Conservation (phyloP, 2,329 filamentous ascomycete species). For the Fusarium fujikuroi region DNA sequence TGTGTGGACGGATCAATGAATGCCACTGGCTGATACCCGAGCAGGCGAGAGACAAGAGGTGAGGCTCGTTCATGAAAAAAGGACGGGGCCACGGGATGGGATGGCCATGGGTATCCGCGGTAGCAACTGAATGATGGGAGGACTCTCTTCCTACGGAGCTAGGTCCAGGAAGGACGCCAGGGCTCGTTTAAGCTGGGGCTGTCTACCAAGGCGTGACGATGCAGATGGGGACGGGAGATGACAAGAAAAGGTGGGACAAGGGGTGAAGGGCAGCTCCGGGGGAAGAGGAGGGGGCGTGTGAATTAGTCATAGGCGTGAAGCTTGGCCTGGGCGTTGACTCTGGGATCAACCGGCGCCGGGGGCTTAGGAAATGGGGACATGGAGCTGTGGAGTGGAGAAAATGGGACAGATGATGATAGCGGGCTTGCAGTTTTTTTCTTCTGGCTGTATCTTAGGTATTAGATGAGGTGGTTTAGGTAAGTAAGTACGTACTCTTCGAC, state of each 20-base stretch:
- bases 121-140: slow-evolving; percentile 17
- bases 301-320: background rate
- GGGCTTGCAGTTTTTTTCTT: slow-evolving; percentile 23
- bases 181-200: slow-evolving; percentile 17
- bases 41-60: slow-evolving; percentile 12
- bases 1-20: slow-evolving; percentile 24
- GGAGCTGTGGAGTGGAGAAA: slow-evolving; percentile 34
- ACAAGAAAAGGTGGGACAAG: slow-evolving; percentile 38
- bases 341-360: slow-evolving; percentile 14
- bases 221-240: slow-evolving; percentile 38
- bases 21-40: slow-evolving; percentile 22
- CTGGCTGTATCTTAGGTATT: background rate
- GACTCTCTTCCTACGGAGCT: background rate
- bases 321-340: background rate
- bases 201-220: slow-evolving; percentile 29
- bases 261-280: slow-evolving; percentile 18
- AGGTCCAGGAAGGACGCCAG: background rate
- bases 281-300: slow-evolving; percentile 24
- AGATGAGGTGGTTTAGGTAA: slow-evolving; percentile 10
- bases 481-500: background rate
- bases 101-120: slow-evolving; percentile 26
- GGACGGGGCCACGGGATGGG: slow-evolving; percentile 8
- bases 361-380: slow-evolving; percentile 19
- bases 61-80: slow-evolving; percentile 29
- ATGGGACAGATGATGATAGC: slow-evolving; percentile 37